A percentile compares a stretch with the other conserved stretches of the same genome.
phyloP scores from a whole-genome alignment of 495 filamentous ascomycete genomes.

The Penicillium roqueforti region DNA sequence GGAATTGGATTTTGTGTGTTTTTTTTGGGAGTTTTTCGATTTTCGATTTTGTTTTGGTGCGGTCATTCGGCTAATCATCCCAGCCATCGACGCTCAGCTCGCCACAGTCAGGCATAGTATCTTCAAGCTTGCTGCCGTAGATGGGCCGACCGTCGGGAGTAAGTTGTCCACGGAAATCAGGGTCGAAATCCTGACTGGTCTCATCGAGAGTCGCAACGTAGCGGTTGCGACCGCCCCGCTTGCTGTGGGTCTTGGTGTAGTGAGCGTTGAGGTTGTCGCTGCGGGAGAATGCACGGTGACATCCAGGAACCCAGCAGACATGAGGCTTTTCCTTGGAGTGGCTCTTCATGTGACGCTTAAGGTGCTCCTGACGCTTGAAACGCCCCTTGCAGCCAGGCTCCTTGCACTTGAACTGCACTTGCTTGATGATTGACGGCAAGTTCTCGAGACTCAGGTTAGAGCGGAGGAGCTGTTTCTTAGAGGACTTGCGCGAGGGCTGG shows the following conservation, averaged over 20 bases:
- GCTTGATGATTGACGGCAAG: conserved; percentile 38
- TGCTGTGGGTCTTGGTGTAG: conserved; percentile 49
- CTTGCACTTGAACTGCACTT: conserved; percentile 49
- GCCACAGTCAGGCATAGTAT: conserved; percentile 32
- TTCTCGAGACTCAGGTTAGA: conserved; percentile 42
- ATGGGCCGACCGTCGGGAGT: conserved; percentile 43
- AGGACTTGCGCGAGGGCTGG: conserved; percentile 32
- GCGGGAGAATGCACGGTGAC: conserved; percentile 42
- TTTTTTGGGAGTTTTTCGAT: conserved; percentile 12
- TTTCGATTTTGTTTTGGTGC: conserved; percentile 12
- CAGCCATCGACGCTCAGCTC: conserved; percentile 36
- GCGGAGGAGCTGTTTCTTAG: conserved; percentile 37
- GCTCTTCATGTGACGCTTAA: conserved; percentile 60
- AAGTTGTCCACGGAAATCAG: conserved; percentile 46
- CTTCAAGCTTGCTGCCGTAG: conserved; percentile 39
- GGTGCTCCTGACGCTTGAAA: conserved; percentile 60
- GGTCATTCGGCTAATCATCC: conserved; percentile 24
- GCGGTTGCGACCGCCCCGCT: conserved; percentile 44
- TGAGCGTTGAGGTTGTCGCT: conserved; percentile 50
- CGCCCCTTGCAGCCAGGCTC: conserved; percentile 45
- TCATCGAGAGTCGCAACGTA: conserved; percentile 48
- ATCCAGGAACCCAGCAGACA: conserved; percentile 46
- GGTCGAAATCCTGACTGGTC: conserved; percentile 41
- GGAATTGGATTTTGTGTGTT: conserved; percentile 5
- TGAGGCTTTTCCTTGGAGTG: conserved; percentile 55